phyloP scores from a whole-genome alignment of 192 early-diverging fungal genomes.

The Gorgonomyces haynaldii region DNA sequence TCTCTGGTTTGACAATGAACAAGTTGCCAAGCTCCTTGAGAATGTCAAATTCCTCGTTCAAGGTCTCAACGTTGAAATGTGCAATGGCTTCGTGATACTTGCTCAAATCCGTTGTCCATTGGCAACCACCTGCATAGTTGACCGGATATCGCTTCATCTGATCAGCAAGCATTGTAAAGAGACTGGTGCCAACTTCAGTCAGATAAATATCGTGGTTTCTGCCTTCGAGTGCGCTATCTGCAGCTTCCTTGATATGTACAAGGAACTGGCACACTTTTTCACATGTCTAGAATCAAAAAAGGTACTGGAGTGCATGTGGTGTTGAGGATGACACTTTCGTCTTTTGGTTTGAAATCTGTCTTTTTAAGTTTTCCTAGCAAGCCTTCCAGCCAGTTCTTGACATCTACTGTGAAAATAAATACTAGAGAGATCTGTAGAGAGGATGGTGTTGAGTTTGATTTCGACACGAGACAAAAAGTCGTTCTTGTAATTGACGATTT shows the following conservation, averaged over 20 bases:
- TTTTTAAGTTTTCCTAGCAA: slow-evolving; percentile 71
- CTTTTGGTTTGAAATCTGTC: slow-evolving; percentile 82
- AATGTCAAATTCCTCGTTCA: slow-evolving; percentile 81
- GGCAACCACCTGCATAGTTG: slow-evolving; percentile 64
- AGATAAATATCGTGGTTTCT: slow-evolving; percentile 69
- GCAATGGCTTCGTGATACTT: slow-evolving; percentile 82
- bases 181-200: slow-evolving; percentile 62
- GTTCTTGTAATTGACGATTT: slow-evolving; percentile 79
- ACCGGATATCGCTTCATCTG: slow-evolving; percentile 84
- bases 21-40: slow-evolving; percentile 87
- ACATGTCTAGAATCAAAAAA: slow-evolving; percentile 67
- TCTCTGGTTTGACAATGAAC: slow-evolving; percentile 84
- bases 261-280: slow-evolving; percentile 68
- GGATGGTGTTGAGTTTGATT: slow-evolving; percentile 61
- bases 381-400: slow-evolving; percentile 56
- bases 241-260: slow-evolving; percentile 45
- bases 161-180: slow-evolving; percentile 78
- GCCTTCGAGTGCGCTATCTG: slow-evolving; percentile 52
- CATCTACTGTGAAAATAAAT: slow-evolving; percentile 40
- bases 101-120: slow-evolving; percentile 57
- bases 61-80: slow-evolving; percentile 55
- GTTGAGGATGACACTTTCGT: too few relatives aligned
- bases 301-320: slow-evolving; percentile 1
- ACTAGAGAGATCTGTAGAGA: slow-evolving; percentile 35
- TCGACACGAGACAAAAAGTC: slow-evolving; percentile 76